Conservation (phyloP, 495 filamentous ascomycete species). For the Evernia prunastri region DNA sequence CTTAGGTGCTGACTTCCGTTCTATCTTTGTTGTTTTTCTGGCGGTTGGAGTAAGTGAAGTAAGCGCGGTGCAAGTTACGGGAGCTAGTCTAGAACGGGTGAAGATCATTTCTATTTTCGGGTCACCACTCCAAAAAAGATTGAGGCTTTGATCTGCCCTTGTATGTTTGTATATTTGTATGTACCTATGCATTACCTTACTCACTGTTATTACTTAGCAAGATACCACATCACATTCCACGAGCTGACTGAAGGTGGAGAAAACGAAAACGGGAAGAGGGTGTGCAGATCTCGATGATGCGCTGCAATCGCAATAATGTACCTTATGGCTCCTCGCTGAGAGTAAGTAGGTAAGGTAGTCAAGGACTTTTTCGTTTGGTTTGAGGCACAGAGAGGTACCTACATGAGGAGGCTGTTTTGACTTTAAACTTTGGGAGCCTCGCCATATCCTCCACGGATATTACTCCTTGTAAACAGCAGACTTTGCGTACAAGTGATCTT, state of each 20-base stretch:
- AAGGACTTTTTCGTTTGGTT: background rate
- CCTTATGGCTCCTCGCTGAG: background rate
- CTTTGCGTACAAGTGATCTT: background rate
- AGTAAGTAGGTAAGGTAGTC: too few relatives aligned
- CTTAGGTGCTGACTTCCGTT: constrained; percentile 12
- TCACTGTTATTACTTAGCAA: too few relatives aligned
- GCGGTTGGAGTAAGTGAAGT: constrained; percentile 11
- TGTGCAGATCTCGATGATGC: constrained; percentile 8
- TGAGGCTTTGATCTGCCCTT: constrained; percentile 12
- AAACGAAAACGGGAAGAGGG: background rate
- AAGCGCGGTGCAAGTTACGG: constrained; percentile 15
- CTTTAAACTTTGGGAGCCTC: background rate
- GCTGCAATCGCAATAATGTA: background rate
- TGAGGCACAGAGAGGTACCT: background rate
- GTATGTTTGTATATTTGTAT: too few relatives aligned
- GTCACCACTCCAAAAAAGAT: background rate
- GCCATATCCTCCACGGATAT: background rate
- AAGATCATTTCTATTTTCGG: constrained; percentile 16
- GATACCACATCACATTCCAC: too few relatives aligned
- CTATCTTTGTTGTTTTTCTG: constrained; percentile 13
- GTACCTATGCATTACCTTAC: too few relatives aligned
- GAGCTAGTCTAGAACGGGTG: constrained; percentile 3
- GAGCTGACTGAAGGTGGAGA: background rate
- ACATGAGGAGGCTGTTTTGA: background rate
- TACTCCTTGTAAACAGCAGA: background rate